Evolutionary conservation across 2,329 filamentous ascomycete genomes (phyloP).

Genomic region (Verticillium zaregamsianum): DNA sequence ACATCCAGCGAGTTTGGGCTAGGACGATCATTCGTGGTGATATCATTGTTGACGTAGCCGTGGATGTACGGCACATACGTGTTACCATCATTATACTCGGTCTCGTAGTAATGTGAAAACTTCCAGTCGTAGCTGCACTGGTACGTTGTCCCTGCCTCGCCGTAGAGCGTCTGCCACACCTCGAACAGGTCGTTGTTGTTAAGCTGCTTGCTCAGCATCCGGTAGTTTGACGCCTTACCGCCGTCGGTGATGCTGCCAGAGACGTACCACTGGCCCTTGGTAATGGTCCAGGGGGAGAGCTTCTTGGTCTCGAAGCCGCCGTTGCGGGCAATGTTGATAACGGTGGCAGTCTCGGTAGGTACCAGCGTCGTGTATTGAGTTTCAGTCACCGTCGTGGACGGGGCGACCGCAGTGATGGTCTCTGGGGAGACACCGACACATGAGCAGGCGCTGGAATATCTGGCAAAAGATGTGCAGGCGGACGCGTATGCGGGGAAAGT

Average conservation of each 20-base stretch:
- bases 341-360: neutral
- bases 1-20: neutral
- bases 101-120: neutral
- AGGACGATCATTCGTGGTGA: neutral
- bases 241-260: neutral
- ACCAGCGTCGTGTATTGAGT: neutral
- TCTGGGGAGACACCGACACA: constrained; percentile 16
- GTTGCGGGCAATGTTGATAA: neutral
- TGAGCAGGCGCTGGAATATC: constrained; percentile 19
- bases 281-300: neutral
- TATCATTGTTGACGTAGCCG: neutral
- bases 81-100: neutral
- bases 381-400: neutral
- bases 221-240: neutral
- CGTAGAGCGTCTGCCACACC: constrained; percentile 1
- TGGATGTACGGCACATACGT: neutral
- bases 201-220: neutral
- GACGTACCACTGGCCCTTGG: neutral
- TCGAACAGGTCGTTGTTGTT: neutral
- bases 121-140: neutral
- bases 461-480: constrained; percentile 14
- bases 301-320: neutral
- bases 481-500: constrained; percentile 17
- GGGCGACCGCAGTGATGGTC: constrained; percentile 13
- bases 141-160: neutral